Evolutionary conservation across 1,284 basidiomycete genomes (phyloP).

Genomic region (Omphalotus olearius): DNA sequence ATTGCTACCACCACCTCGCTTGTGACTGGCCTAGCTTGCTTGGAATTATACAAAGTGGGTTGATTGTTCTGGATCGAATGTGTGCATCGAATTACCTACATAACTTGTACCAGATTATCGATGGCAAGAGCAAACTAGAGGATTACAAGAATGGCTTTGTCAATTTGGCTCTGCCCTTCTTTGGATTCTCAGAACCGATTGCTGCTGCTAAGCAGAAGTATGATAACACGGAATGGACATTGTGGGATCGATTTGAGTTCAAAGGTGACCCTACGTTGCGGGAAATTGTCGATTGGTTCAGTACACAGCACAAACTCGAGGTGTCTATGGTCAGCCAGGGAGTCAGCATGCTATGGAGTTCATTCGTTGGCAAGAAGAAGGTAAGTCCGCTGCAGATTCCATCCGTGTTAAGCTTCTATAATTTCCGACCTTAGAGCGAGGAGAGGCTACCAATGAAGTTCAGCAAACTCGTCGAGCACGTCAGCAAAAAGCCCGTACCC

Average conservation of each 20-base stretch:
- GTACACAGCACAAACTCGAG: conserved; percentile 81
- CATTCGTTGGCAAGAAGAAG: conserved; percentile 90
- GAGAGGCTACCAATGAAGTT: conserved; percentile 89
- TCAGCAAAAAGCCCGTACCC: conserved; percentile 90
- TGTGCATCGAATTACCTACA: conserved; percentile 11
- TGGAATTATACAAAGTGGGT: conserved; percentile 93
- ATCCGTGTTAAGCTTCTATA: neutral
- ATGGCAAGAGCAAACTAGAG: conserved; percentile 90
- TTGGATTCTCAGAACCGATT: conserved; percentile 98
- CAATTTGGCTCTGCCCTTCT: conserved; percentile 97
- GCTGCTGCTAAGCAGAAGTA: conserved; percentile 91
- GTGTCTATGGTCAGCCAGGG: conserved; percentile 96
- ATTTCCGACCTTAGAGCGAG: conserved; percentile 55
- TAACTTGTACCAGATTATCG: conserved; percentile 73
- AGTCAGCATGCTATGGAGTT: conserved; percentile 97
- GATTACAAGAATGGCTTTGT: conserved; percentile 99
- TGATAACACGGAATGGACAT: conserved; percentile 87
- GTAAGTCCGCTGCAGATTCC: conserved; percentile 32
- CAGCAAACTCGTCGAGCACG: conserved; percentile 86
- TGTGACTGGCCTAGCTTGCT: conserved; percentile 91
- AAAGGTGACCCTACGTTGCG: conserved; percentile 85
- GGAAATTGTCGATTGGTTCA: conserved; percentile 86
- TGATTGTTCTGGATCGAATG: neutral
- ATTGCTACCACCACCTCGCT: conserved; percentile 98
- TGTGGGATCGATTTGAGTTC: conserved; percentile 98